A percentile compares a stretch with the other conserved stretches of the same genome.
Conservation (phyloP, 1,139 yeast genomes). For the Yamadazyma taylorii region DNA sequence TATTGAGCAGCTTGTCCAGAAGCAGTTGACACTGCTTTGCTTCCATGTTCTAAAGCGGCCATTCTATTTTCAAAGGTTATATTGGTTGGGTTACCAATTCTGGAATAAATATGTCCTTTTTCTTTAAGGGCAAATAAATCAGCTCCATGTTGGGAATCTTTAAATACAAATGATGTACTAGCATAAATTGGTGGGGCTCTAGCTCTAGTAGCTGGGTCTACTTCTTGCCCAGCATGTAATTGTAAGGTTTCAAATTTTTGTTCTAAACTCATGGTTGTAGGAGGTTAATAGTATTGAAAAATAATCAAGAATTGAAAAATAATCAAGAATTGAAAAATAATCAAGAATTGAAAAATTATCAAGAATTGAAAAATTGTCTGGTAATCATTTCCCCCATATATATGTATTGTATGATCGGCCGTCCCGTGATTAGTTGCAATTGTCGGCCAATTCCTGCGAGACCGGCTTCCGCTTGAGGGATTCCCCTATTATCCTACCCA, state of each 20-base stretch:
- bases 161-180: constrained; percentile 81
- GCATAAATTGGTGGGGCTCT: constrained; percentile 94
- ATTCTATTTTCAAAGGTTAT: constrained; percentile 89
- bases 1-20: constrained; percentile 97
- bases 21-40: constrained; percentile 84
- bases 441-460: no score
- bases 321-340: no score
- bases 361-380: no score
- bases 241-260: constrained; percentile 76
- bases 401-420: no score
- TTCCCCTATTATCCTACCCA: no score
- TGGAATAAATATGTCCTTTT: constrained; percentile 82
- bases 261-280: neutral
- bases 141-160: constrained; percentile 89
- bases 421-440: no score
- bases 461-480: no score
- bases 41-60: constrained; percentile 91
- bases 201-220: constrained; percentile 62
- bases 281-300: no score
- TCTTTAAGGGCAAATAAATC: constrained; percentile 81
- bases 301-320: no score
- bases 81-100: constrained; percentile 90
- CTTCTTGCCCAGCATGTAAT: constrained; percentile 86
- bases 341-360: no score
- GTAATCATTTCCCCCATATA: no score